Evolutionary conservation across 2,329 filamentous ascomycete species (phyloP).

Genomic region (Penicillium digitatum): DNA sequence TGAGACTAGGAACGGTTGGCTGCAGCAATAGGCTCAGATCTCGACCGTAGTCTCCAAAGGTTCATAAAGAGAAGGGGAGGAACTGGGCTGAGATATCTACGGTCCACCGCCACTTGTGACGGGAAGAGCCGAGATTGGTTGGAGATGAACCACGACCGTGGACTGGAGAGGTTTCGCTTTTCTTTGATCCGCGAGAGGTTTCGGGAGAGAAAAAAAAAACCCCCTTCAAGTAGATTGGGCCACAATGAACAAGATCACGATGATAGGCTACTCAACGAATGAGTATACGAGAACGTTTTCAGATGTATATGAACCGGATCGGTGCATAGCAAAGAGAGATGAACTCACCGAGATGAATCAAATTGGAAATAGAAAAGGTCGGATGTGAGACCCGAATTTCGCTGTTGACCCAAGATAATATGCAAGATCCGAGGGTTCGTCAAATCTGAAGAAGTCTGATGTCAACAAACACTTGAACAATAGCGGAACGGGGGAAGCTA

Average conservation of each 20-base stretch:
- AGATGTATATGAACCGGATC: conserved; percentile 20
- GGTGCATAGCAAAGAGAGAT: conserved; percentile 26
- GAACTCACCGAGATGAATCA: conserved; percentile 23
- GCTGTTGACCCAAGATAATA: conserved; percentile 29
- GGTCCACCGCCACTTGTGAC: conserved; percentile 15
- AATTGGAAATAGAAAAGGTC: conserved; percentile 13
- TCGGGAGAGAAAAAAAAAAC: conserved; percentile 21
- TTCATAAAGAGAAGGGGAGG: conserved; percentile 16
- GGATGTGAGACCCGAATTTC: conserved; percentile 15
- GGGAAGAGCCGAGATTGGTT: conserved; percentile 9
- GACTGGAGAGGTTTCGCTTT: conserved; percentile 28
- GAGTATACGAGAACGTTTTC: conserved; percentile 31
- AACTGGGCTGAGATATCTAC: conserved; percentile 13
- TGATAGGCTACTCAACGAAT: conserved; percentile 38
- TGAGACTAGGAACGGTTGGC: conserved; percentile 31
- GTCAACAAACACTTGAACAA: conserved; percentile 32
- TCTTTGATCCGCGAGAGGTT: conserved; percentile 16
- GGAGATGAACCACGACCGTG: conserved; percentile 13
- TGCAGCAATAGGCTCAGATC: conserved; percentile 29
- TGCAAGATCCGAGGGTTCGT: conserved; percentile 24
- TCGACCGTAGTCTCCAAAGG: conserved; percentile 23
- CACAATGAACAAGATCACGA: conserved; percentile 19
- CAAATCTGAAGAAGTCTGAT: conserved; percentile 24
- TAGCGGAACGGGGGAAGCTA: conserved; percentile 24
- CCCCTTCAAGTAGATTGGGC: conserved; percentile 31